These are phyloP conservation scores for Astrocystis sublimbata DNA, from an alignment of 495 filamentous ascomycete species.

Conservation along the genomic window DNA sequence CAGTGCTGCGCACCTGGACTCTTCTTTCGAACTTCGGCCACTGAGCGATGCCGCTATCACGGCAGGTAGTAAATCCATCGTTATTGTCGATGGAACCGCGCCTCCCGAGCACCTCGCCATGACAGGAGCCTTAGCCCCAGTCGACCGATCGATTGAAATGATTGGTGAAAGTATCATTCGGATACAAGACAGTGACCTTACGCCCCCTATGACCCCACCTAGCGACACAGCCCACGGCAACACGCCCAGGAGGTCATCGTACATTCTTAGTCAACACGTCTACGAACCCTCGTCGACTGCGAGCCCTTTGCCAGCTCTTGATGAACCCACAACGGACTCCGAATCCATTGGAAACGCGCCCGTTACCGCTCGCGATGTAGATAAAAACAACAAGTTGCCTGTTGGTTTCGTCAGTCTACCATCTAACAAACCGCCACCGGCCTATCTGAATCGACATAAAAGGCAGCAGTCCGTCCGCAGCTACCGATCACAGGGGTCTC, in stretches of 20 bases:
- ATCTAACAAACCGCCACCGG: conserved; percentile 33
- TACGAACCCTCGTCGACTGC: conserved; percentile 31
- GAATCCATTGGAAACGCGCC: background rate
- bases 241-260: conserved; percentile 53
- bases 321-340: conserved; percentile 35
- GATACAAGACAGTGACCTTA: conserved; percentile 45
- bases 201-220: conserved; percentile 57
- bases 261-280: conserved; percentile 48
- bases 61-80: conserved; percentile 78
- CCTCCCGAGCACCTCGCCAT: conserved; percentile 44
- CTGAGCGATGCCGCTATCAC: conserved; percentile 61
- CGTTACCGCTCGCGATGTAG: conserved; percentile 29
- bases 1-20: conserved; percentile 41
- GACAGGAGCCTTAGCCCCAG: conserved; percentile 42
- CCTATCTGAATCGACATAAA: conserved; percentile 37
- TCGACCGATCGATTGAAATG: conserved; percentile 49
- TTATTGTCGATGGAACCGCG: conserved; percentile 77
- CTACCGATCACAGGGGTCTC: conserved; percentile 40
- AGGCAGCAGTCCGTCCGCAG: conserved; percentile 44
- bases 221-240: conserved; percentile 34
- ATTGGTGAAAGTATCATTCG: conserved; percentile 51
- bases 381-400: conserved; percentile 29
- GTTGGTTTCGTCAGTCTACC: conserved; percentile 31
- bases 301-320: conserved; percentile 41
- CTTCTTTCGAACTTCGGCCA: conserved; percentile 36